These are phyloP conservation scores for Cyathus striatus DNA, from an alignment of 768 basidiomycete genomes.

Conservation along the genomic window DNA sequence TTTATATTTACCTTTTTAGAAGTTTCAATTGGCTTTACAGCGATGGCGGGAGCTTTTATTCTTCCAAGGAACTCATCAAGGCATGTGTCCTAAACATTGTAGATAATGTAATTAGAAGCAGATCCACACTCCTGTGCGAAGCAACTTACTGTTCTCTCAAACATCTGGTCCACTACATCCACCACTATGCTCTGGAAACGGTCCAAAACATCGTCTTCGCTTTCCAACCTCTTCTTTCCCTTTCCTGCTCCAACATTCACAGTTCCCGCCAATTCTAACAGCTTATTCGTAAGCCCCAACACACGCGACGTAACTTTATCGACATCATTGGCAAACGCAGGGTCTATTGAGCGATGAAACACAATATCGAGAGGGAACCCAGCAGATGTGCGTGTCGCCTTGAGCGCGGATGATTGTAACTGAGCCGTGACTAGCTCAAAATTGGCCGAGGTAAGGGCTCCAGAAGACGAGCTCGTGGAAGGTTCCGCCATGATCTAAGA, in stretches of 20 bases:
- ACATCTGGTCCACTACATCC: slow-evolving; percentile 78
- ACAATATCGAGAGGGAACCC: slow-evolving; percentile 67
- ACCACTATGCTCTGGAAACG: slow-evolving; percentile 73
- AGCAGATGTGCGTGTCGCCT: slow-evolving; percentile 57
- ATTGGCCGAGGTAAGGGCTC: slow-evolving; percentile 7
- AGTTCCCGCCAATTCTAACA: slow-evolving; percentile 47
- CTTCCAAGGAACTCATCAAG: slow-evolving; percentile 76
- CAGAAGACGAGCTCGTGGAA: no score
- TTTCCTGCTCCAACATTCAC: slow-evolving; percentile 30
- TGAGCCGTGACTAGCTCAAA: slow-evolving; percentile 53
- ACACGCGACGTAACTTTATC: slow-evolving; percentile 67
- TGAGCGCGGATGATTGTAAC: slow-evolving; percentile 58
- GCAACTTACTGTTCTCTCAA: slow-evolving; percentile 73
- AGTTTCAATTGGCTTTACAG: slow-evolving; percentile 42
- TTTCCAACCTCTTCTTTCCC: slow-evolving; percentile 51
- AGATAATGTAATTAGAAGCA: neutral
- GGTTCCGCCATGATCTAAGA: no score
- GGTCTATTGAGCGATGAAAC: slow-evolving; percentile 89
- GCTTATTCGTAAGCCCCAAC: slow-evolving; percentile 58
- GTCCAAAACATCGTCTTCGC: slow-evolving; percentile 81
- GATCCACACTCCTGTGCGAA: neutral
- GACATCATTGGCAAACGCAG: slow-evolving; percentile 59
- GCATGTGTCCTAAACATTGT: slow-evolving; percentile 60
- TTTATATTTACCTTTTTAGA: no score
- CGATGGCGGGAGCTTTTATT: slow-evolving; percentile 61